A percentile compares a stretch with the other conserved stretches of the same genome.
These are phyloP conservation scores for Gastrolobium bilobum DNA, from an alignment of 306 rosid species.

Conservation along the genomic window DNA sequence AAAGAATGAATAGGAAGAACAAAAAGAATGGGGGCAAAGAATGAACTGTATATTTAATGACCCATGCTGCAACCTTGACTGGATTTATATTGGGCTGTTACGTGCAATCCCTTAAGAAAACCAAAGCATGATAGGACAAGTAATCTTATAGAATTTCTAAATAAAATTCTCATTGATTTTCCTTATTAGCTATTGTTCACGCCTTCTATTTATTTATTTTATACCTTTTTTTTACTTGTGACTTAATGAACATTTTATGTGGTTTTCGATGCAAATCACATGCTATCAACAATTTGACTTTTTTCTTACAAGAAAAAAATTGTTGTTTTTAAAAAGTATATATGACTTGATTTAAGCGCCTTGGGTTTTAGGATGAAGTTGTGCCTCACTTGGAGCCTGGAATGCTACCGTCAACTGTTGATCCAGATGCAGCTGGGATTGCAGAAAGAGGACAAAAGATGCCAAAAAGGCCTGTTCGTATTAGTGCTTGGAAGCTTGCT, in stretches of 20 bases:
- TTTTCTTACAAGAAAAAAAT: slow-evolving; percentile 36
- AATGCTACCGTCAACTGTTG: slow-evolving; percentile 95
- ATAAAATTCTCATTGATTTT: slow-evolving; percentile 2
- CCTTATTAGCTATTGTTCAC: neutral
- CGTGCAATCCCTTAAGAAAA: slow-evolving; percentile 12
- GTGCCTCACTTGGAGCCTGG: slow-evolving; percentile 99
- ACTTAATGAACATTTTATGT: neutral
- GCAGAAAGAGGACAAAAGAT: slow-evolving; percentile 76
- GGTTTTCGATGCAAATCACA: slow-evolving; percentile 5
- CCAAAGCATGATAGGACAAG: neutral
- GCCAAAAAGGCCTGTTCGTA: slow-evolving; percentile 84
- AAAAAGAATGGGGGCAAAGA: neutral
- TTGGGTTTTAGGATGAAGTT: slow-evolving; percentile 84
- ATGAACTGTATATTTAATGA: neutral
- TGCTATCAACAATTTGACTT: slow-evolving; percentile 2
- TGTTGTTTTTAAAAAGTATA: slow-evolving; percentile 6
- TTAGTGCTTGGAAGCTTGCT: slow-evolving; percentile 97
- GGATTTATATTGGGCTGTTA: slow-evolving; percentile 1
- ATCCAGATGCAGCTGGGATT: slow-evolving; percentile 90
- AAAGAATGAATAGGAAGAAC: neutral
- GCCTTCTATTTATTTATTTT: neutral
- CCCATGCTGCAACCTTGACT: slow-evolving; percentile 45
- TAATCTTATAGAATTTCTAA: slow-evolving; percentile 7
- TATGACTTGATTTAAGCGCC: slow-evolving; percentile 36
- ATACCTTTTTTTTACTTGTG: neutral